A percentile compares a stretch with the other conserved stretches of the same genome.
Conservation (phyloP, 176 grass and related monocot genomes). For the Lolium multiflorum region DNA sequence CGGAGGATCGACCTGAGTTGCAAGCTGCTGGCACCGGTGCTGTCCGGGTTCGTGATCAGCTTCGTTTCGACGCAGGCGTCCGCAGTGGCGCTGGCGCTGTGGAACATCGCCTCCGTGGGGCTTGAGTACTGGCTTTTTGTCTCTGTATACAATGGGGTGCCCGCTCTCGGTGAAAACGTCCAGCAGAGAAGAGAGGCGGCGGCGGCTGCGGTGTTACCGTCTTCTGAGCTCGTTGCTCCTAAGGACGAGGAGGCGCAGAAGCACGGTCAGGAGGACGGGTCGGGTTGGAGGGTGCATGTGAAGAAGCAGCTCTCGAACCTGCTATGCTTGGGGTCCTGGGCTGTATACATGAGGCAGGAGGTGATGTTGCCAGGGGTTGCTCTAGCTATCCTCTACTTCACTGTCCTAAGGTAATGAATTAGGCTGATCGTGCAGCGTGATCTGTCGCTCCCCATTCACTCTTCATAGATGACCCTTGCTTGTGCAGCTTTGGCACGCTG, state of each 20-base stretch:
- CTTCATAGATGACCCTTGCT: neutral
- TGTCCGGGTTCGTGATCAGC: conserved; percentile 75
- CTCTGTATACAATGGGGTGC: conserved; percentile 62
- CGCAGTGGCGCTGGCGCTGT: conserved; percentile 62
- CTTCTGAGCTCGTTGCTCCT: neutral
- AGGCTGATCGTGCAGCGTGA: too few species aligned
- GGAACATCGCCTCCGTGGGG: conserved; percentile 65
- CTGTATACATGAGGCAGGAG: neutral
- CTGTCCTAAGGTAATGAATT: conserved; percentile 54
- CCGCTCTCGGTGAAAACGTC: conserved; percentile 55
- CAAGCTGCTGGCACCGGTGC: too few species aligned
- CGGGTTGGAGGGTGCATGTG: conserved; percentile 40
- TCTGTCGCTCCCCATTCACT: too few species aligned
- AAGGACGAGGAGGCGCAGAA: conserved; percentile 9
- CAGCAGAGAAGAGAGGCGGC: neutral
- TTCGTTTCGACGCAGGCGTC: conserved; percentile 76
- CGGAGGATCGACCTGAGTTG: too few species aligned
- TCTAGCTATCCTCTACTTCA: too few species aligned
- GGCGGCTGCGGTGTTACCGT: neutral
- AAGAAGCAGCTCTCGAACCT: conserved; percentile 53
- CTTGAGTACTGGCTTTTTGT: conserved; percentile 19
- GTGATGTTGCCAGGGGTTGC: too few species aligned
- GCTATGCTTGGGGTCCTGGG: conserved; percentile 75
- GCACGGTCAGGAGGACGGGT: neutral
- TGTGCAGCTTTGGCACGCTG: conserved; percentile 73